A percentile compares a stretch with the other conserved stretches of the same genome.
phyloP scores from a whole-genome alignment of 2,329 filamentous ascomycete genomes.

The Thelonectria rubi region DNA sequence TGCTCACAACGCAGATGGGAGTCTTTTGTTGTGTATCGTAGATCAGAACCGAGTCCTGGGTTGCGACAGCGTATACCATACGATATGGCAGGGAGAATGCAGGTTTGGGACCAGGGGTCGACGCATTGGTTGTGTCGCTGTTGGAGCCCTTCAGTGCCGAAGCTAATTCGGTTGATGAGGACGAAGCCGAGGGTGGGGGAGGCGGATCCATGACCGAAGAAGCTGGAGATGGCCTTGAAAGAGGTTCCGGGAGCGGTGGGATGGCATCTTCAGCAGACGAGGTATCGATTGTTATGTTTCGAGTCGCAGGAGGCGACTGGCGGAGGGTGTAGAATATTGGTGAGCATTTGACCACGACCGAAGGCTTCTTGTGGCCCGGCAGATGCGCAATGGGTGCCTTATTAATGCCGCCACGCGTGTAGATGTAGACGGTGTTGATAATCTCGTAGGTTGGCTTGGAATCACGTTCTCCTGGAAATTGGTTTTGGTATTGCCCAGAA shows the following conservation, averaged over 20 bases:
- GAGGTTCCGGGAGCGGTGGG: constrained; percentile 82
- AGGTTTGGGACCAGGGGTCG: constrained; percentile 68
- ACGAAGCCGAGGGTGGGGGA: constrained; percentile 63
- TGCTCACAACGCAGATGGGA: constrained; percentile 93
- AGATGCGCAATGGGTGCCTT: constrained; percentile 95
- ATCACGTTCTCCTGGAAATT: constrained; percentile 72
- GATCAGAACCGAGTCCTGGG: constrained; percentile 91
- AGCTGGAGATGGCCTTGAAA: constrained; percentile 68
- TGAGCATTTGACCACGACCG: constrained; percentile 93
- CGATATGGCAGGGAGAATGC: constrained; percentile 90
- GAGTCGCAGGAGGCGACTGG: constrained; percentile 73
- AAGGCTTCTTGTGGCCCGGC: constrained; percentile 97
- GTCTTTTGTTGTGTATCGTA: constrained; percentile 98
- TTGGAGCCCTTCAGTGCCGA: constrained; percentile 60
- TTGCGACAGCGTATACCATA: constrained; percentile 96
- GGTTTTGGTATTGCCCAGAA: constrained; percentile 91
- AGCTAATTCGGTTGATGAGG: constrained; percentile 53
- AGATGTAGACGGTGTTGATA: constrained; percentile 98
- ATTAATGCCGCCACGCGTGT: constrained; percentile 94
- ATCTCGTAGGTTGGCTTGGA: constrained; percentile 83
- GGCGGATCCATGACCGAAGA: constrained; percentile 84
- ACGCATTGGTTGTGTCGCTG: constrained; percentile 55
- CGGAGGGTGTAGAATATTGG: constrained; percentile 87
- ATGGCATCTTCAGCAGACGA: constrained; percentile 87
- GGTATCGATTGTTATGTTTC: constrained; percentile 94